Percentiles rank a stretch among this genome's conserved stretches.
Evolutionary conservation across 148 eudicot genomes (phyloP).

Genomic region (Rhododendron griersonianum): DNA sequence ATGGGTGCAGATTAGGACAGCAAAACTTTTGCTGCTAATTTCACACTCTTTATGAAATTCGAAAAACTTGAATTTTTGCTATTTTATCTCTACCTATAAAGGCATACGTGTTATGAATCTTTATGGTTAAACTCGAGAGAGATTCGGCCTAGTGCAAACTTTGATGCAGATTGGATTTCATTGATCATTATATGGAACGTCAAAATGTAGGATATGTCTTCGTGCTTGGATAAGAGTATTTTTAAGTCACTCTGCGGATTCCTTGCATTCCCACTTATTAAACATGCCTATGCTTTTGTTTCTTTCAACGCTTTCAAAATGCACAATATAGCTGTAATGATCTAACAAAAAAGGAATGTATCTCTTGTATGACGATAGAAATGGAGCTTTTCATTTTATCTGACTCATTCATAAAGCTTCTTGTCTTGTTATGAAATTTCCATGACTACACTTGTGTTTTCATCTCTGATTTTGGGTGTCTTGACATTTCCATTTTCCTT

Average conservation of each 20-base stretch:
- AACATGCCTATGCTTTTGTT: background rate
- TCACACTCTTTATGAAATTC: background rate
- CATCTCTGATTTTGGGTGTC: background rate
- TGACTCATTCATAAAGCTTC: background rate
- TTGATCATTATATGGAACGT: background rate
- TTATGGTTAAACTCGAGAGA: background rate
- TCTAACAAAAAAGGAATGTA: background rate
- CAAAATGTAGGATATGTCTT: background rate
- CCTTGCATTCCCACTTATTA: background rate
- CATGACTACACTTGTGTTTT: background rate
- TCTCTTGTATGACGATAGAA: background rate
- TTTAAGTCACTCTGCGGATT: background rate
- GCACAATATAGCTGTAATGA: background rate
- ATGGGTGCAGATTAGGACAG: background rate
- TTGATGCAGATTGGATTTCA: background rate
- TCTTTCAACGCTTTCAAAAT: background rate
- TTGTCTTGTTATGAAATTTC: background rate
- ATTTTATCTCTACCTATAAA: background rate
- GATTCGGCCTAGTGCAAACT: background rate
- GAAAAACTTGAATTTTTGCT: background rate
- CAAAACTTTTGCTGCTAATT: background rate
- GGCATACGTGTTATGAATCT: background rate
- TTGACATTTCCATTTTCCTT: constrained; percentile 8
- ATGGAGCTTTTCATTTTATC: background rate
- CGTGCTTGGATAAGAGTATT: background rate